These are phyloP conservation scores for Penicillium goetzii DNA, from an alignment of 495 filamentous ascomycete species.

Conservation along the genomic window DNA sequence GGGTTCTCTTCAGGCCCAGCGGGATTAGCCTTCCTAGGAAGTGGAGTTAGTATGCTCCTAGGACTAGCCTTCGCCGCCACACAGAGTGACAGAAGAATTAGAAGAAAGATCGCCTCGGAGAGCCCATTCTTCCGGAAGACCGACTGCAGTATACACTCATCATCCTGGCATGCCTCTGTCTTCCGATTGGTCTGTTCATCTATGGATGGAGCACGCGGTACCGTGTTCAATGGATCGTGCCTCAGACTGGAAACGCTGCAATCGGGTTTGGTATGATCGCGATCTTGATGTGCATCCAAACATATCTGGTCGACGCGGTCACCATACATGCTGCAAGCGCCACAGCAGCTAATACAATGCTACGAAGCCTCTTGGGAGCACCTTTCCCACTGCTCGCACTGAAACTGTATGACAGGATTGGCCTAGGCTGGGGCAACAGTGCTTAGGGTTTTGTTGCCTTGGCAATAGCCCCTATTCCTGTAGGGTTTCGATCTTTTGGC, in stretches of 20 bases:
- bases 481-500: conserved; percentile 1
- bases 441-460: not conserved
- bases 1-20: conserved; percentile 49
- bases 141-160: conserved; percentile 3
- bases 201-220: conserved; percentile 53
- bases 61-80: conserved; percentile 26
- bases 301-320: conserved; percentile 58
- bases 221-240: conserved; percentile 27
- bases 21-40: conserved; percentile 59
- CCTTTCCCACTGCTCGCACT: not conserved
- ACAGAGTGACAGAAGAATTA: conserved; percentile 1
- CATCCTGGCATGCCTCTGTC: conserved; percentile 4
- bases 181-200: conserved; percentile 4
- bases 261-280: conserved; percentile 54
- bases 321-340: conserved; percentile 63
- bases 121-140: conserved; percentile 1
- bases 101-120: not conserved
- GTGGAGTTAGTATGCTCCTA: conserved; percentile 39
- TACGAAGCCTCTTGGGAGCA: conserved; percentile 56
- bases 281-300: conserved; percentile 58
- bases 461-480: not conserved
- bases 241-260: conserved; percentile 10
- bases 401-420: not conserved
- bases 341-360: conserved; percentile 69
- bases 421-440: conserved; percentile 4